Evolutionary conservation across 2,329 filamentous ascomycete species (phyloP), one percentile per base, ranked within the genome.

Genomic region (Sarocladiaceae sp.): DNA sequence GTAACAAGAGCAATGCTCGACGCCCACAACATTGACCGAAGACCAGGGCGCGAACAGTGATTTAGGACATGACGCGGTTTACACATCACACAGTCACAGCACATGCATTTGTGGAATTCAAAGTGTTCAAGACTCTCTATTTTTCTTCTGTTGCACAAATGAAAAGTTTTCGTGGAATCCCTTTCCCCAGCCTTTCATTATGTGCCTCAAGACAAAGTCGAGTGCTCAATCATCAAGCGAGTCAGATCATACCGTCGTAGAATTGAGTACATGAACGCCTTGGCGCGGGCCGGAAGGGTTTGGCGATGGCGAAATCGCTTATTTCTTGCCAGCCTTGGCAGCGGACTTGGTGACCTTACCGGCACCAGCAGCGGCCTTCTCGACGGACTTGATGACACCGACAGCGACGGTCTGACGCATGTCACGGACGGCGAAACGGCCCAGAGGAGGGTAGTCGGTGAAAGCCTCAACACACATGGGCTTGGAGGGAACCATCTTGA

Each of bases 401-500:
- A 94, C 88, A 58, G 88, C 87, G 59, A 93, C 86, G 72, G 86
- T 91, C 69, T 86, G 80, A 68, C 79, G 76, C 90, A 96, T 96
- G 78, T 96, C 91, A 85, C 91, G 91, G 82, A 98, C 93, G 72
- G 93, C 93, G 83, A 98, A 98, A 85, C 93, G 91, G 72, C 93
- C 93, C 64, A 98, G 89, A 73, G 93, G 93, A 66, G 93, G 91
- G 82, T 97, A 98, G 69, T 96, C 89, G 65, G 90, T 96, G 89
- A 97, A 98, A 63, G 93, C 79, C 88, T 98, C 93, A 74, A 98
- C 93, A 75, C 93, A 98, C 93, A 98, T 98, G 70, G 93, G 93
- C 90, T 98, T 98, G 80, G 91, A 96, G 70, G 93, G 93, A 81
- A 96, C 69, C 93, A 98, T 97, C 89, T 96, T 97, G 80, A 98